Conservation (phyloP, 306 rosid species). For the Corylus avellana region DNA sequence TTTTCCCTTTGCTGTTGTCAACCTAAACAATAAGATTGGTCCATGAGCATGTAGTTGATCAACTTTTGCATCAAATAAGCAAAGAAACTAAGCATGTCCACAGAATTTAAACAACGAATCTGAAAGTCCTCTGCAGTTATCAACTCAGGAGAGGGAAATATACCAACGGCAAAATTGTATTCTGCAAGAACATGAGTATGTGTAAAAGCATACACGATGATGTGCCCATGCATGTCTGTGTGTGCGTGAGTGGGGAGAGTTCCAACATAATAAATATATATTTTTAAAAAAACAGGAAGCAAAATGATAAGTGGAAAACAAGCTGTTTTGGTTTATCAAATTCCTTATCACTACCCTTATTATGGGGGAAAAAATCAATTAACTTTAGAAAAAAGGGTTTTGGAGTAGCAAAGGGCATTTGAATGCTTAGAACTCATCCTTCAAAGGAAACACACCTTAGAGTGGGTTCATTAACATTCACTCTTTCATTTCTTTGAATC, state of each 20-base stretch:
- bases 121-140: background rate
- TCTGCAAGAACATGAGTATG: background rate
- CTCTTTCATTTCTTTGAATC: background rate
- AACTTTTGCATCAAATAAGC: background rate
- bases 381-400: background rate
- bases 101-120: background rate
- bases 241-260: background rate
- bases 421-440: background rate
- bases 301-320: background rate
- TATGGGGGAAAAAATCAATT: background rate
- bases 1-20: conserved; percentile 4
- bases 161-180: background rate
- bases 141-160: background rate
- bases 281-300: background rate
- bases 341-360: background rate
- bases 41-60: background rate
- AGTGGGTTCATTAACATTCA: background rate
- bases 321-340: background rate
- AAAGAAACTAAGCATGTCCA: background rate
- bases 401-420: background rate
- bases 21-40: conserved; percentile 5
- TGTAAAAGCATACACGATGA: background rate
- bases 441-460: background rate
- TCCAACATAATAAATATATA: too few relatives aligned
- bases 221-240: background rate